Percentiles rank a stretch among this genome's conserved stretches.
phyloP scores from a whole-genome alignment of 192 early-diverging fungal species.

The Haplosporangium gracile region DNA sequence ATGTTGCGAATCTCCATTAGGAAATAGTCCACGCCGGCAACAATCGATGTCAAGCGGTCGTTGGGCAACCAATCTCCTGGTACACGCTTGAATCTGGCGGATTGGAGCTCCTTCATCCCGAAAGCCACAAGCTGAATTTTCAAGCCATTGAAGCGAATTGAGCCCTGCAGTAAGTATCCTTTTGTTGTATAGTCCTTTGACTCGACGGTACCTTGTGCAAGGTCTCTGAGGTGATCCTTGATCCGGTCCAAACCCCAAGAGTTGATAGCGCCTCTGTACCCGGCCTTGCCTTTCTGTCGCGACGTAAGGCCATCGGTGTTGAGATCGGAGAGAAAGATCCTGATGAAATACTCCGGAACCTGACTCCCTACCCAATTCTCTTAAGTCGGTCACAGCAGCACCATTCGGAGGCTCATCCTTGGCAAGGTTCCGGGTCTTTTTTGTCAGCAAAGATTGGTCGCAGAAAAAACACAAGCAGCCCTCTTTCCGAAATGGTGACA shows the following conservation, averaged over 20 bases:
- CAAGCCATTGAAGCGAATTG: too few species aligned
- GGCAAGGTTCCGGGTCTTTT: neutral
- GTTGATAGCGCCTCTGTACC: constrained; percentile 5
- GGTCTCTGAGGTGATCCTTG: neutral
- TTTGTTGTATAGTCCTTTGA: neutral
- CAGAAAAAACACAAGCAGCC: neutral
- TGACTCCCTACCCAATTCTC: too few species aligned
- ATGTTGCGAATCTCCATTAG: constrained; percentile 6
- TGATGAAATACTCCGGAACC: constrained; percentile 12
- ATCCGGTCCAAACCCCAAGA: neutral
- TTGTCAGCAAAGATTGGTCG: neutral
- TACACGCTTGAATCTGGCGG: too few species aligned
- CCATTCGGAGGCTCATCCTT: neutral
- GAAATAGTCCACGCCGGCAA: neutral
- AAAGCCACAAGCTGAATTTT: too few species aligned
- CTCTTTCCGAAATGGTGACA: neutral
- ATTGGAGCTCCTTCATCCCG: too few species aligned
- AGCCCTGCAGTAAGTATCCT: too few species aligned
- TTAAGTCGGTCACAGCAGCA: neutral
- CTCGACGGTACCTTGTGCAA: neutral
- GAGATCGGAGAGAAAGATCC: constrained; percentile 10
- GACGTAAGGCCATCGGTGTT: neutral
- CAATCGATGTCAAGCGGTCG: neutral
- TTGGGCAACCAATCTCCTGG: constrained; percentile 1
- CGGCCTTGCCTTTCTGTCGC: constrained; percentile 19